A percentile compares a stretch with the other conserved stretches of the same genome.
Evolutionary conservation across 2,329 filamentous ascomycete species (phyloP).

Genomic region (Aspergillus viridinutans): DNA sequence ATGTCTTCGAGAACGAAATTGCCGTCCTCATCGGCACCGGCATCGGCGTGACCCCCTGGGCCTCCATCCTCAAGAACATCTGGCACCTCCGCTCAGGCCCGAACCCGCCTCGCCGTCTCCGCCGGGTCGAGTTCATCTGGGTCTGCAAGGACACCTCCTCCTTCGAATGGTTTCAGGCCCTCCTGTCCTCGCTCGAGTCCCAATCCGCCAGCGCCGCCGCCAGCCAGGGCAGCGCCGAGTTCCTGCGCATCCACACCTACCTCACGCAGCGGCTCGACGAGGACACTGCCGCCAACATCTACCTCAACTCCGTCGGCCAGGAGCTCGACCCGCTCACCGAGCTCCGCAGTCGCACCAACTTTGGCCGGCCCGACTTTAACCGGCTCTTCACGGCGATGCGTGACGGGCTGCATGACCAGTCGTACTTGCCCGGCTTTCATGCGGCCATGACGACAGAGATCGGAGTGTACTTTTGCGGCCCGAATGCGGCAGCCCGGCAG

Average conservation of each 20-base stretch:
- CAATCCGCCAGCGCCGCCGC: slow-evolving; percentile 71
- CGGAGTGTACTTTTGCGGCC: slow-evolving; percentile 97
- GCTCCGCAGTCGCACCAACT: slow-evolving; percentile 84
- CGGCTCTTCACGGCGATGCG: slow-evolving; percentile 79
- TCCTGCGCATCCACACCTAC: slow-evolving; percentile 96
- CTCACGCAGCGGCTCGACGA: slow-evolving; percentile 89
- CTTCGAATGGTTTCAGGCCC: slow-evolving; percentile 98
- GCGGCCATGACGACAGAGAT: slow-evolving; percentile 74
- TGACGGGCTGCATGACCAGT: slow-evolving; percentile 77
- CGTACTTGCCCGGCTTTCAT: slow-evolving; percentile 79
- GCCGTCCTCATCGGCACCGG: slow-evolving; percentile 75
- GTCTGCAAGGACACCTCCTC: slow-evolving; percentile 92
- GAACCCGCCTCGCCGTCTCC: slow-evolving; percentile 82
- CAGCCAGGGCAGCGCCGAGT: slow-evolving; percentile 57
- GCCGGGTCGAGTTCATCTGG: slow-evolving; percentile 98
- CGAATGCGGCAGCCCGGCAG: slow-evolving; percentile 71
- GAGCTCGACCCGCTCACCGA: slow-evolving; percentile 89
- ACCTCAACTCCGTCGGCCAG: slow-evolving; percentile 88
- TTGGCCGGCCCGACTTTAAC: slow-evolving; percentile 85
- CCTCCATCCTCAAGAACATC: slow-evolving; percentile 91
- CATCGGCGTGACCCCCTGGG: slow-evolving; percentile 83
- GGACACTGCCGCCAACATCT: slow-evolving; percentile 93
- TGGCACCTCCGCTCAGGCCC: slow-evolving; percentile 91
- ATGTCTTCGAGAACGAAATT: slow-evolving; percentile 91
- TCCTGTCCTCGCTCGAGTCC: slow-evolving; percentile 83